Evolutionary conservation across 2,329 filamentous ascomycete genomes (phyloP), one percentile per base, ranked within the genome.

Genomic region (Neofusicoccum ribis): DNA sequence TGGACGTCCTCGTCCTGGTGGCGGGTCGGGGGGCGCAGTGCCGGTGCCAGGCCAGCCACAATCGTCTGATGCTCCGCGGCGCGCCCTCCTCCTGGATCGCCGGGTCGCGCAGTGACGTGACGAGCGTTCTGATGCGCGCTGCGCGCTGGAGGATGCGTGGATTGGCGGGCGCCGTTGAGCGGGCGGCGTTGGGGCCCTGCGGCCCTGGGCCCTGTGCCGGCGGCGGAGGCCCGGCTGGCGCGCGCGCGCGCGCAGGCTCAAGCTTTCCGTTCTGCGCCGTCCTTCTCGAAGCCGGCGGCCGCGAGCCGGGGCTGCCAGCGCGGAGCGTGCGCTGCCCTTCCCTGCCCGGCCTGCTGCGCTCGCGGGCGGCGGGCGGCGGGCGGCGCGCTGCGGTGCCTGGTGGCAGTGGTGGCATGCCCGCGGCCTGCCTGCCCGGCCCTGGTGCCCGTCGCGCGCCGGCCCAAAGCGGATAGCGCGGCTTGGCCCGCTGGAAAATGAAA

Each of bases 51-150:
- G 37, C 11, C 34, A 39, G 51, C 14, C 37, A 12, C 41, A 47
- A 47, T 60, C 56, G 56, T 60, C 39, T 59, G 54, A 59, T 59
- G 27, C 15, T n/a, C 54, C 41, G 56, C 54, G 39, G 52, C 52
- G 52, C 12, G 46, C 23, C 17, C 54, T 58, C 37, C 56, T 60
- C 56, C 56, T 60, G 56, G 56, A 60, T 60, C 43, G 56, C 56
- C 56, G 43, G 56, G 56, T 44, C 41, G 54, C 41, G 54, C 54
- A 46, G 54, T 36, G 43, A 60, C 41, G 56, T 46, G 41, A 60
- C 3, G 17, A 9, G 23, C 23, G 27, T 44, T 36, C 20, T 58
- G 54, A 58, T 58, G 54, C 39, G 39, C 27, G 27, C 27, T 27
- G 46, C 46, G 46, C 17, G 20, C 39, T 54, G 20, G 37, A 56